Base-by-base conservation (phyloP, 257 asterid genomes). In the Solanum bulbocastanum region DNA sequence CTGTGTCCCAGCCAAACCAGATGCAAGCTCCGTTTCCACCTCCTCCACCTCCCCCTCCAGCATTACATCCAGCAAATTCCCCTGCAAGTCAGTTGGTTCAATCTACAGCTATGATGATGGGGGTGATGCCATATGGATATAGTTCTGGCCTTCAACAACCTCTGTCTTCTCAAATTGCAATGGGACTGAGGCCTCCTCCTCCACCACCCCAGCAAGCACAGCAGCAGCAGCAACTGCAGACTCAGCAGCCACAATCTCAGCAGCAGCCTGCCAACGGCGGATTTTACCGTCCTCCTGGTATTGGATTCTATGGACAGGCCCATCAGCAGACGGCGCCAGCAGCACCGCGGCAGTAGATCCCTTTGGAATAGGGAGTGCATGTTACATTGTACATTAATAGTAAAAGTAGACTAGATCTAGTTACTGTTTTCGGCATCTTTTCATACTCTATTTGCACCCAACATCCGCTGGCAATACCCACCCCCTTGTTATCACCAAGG, bases 291-390 rank as follows among this genome's bases (percentile, higher is more conserved):
- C 96, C 98, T 15, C 89, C 94, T 0, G 99, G 99, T 32, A 86
- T 93, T 22, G 99, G 99, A 83, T 97, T 96, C 86, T 95, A 94
- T 66, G 98, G 98, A 87, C 98, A 94, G 86, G 92, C 92, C 90
- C 99, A 93, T 92, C 98, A 94, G 91, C 92, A 96, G 30, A 90
- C 98, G 6, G 91, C 98, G 5, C 98, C 98, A 13, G 97, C 99
- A 33, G 93, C 93, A 69, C 96, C 96, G 69, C 91, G 98, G 87
- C 99, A 94, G 93, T 97, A 92, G 94, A 86, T 74, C 83, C 52
- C 36, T n/a, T 78, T 86, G 71, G 68, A 69, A 66, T 62, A 89
- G 52, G 76, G 87, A 37, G 89, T 85, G 52, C 86, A 86, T 88
- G 87, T 86, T 88, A 32, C 89, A 88, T 87, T 93, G 91, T 89